Evolutionary conservation across 164 flowering plant species (phyloP).

Genomic region (Umbilicus rupestris): DNA sequence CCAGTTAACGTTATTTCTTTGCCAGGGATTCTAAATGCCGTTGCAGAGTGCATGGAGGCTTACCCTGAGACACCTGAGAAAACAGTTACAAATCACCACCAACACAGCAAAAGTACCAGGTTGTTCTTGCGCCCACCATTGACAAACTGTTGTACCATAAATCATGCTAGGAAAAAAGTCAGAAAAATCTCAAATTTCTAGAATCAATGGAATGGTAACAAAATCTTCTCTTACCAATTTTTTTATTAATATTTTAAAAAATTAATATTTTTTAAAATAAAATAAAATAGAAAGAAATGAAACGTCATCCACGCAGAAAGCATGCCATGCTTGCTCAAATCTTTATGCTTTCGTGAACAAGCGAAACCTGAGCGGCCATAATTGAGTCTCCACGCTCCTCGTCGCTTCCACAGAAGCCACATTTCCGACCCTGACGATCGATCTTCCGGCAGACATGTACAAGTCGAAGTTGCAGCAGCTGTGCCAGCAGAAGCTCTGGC

Average conservation of each 20-base stretch:
- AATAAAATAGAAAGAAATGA: not conserved
- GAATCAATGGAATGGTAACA: no score
- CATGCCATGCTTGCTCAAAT: not conserved
- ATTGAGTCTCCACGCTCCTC: not conserved
- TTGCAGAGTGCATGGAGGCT: no score
- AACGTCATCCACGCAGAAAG: not conserved
- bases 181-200: no score
- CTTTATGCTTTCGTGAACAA: not conserved
- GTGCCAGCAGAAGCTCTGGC: not conserved
- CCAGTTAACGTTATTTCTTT: no score
- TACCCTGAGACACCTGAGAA: constrained; percentile 84
- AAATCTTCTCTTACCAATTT: no score
- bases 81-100: constrained; percentile 47
- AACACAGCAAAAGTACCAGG: constrained; percentile 16
- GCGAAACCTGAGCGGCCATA: not conserved
- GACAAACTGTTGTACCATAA: no score
- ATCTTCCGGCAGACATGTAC: not conserved
- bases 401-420: not conserved
- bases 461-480: constrained; percentile 1
- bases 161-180: no score
- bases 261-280: not conserved
- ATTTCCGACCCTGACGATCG: not conserved
- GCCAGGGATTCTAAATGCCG: no score
- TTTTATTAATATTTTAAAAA: no score
- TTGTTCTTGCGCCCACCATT: constrained; percentile 50